phyloP scores from a whole-genome alignment of 495 filamentous ascomycete genomes.

The Extremus antarcticus region DNA sequence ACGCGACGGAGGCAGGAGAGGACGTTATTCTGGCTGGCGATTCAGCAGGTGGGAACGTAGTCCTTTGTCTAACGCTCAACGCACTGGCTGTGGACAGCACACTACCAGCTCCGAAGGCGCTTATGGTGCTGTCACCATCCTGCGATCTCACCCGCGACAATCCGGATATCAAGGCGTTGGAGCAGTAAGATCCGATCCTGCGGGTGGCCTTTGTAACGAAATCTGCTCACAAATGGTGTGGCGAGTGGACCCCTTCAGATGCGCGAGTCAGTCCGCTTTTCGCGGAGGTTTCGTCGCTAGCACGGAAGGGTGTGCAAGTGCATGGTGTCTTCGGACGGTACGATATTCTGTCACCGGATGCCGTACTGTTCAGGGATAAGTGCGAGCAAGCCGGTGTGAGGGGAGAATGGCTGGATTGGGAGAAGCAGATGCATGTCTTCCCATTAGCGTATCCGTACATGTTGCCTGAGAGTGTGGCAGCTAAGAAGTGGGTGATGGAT shows the following conservation, averaged over 20 bases:
- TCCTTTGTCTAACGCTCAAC: conserved; percentile 27
- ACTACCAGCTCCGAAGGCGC: background rate
- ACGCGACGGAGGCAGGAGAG: conserved; percentile 15
- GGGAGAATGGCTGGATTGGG: conserved; percentile 36
- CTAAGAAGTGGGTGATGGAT: conserved; percentile 30
- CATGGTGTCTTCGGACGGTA: conserved; percentile 30
- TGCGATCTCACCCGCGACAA: conserved; percentile 31
- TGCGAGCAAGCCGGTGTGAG: conserved; percentile 24
- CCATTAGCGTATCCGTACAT: conserved; percentile 30
- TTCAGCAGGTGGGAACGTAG: conserved; percentile 28
- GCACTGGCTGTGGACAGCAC: conserved; percentile 14
- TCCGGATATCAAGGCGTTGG: conserved; percentile 25
- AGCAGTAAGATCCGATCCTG: conserved; percentile 31
- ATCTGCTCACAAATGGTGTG: conserved; percentile 29
- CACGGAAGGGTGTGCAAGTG: conserved; percentile 23
- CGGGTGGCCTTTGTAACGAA: conserved; percentile 22
- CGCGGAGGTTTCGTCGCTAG: conserved; percentile 24
- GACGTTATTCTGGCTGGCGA: conserved; percentile 26
- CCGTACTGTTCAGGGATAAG: conserved; percentile 27
- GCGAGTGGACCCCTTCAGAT: conserved; percentile 20
- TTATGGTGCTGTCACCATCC: conserved; percentile 33
- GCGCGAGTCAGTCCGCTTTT: conserved; percentile 27
- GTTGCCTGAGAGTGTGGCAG: conserved; percentile 29
- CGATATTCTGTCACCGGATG: conserved; percentile 34
- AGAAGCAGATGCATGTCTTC: conserved; percentile 40